Evolutionary conservation across 176 grass and related monocot genomes (phyloP), one percentile per base, ranked within the genome.

Genomic region (Pontederia paniculata): DNA sequence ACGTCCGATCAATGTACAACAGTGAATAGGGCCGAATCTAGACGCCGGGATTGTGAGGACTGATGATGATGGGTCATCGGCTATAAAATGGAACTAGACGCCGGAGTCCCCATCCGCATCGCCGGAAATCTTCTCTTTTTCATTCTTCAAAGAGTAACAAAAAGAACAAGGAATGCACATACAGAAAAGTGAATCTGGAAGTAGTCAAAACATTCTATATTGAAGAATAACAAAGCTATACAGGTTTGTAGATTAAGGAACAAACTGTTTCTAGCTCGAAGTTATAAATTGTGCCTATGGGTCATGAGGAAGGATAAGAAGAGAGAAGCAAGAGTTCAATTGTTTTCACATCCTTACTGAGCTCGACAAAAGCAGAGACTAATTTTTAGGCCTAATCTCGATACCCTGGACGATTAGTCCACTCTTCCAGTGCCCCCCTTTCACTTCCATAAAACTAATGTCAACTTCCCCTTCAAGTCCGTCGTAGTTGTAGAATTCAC

Each of bases 381-480:
- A 66, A 18, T 61, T 58, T 58, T 70, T 78, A 52, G 75, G 80
- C 66, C 74, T 77, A 6, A 83, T 69, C 58, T 83, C 75, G 25
- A 83, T 60, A 0, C 80, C 80, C 17, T 74, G 58, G 22, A 83
- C 5, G 64, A 83, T 65, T 17, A 83, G 64, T 1, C 80, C 80
- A 17, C 41, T 63, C 75, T 83, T 83, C 57, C 70, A 66, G n/a
- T 78, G 20, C 49, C 70, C 52, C 10, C 65, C 70, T 23, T 21
- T 65, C 9, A 82, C 49, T 47, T 77, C 70, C 66, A 9, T 78
- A 9, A 78, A 54, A 3, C 62, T 66, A 17, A 78, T 74, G 4
- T 42, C n/a, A 9, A 84, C 71, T 5, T 42, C 60, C 10, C 55
- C 67, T 4, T 75, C 66, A 2, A 70, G 66, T 1, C 81, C 60